A percentile compares a stretch with the other conserved stretches of the same genome.
Conservation (phyloP, 805 yeast genomes). For the Blastobotrys terrestris region DNA sequence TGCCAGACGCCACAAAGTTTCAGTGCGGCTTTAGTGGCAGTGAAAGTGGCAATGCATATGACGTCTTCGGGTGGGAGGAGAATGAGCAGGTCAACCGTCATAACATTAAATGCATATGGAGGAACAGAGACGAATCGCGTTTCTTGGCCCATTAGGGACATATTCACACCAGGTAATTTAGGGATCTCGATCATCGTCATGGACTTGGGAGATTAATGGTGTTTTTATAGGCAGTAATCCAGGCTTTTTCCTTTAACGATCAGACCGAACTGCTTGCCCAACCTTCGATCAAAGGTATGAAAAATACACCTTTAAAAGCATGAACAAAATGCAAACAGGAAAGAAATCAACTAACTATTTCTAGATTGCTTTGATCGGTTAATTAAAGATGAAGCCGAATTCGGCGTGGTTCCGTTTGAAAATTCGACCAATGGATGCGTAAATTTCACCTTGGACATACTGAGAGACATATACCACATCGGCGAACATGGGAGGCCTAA, state of each 20-base stretch:
- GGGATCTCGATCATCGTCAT: background rate
- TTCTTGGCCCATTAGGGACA: slow-evolving; percentile 86
- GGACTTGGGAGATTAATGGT: background rate
- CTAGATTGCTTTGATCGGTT: slow-evolving; percentile 57
- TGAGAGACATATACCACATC: slow-evolving; percentile 43
- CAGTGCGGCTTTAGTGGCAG: background rate
- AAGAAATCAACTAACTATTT: background rate
- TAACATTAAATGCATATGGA: background rate
- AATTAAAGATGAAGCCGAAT: slow-evolving; percentile 45
- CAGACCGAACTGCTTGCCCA: slow-evolving; percentile 7
- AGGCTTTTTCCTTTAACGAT: background rate
- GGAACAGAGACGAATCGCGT: slow-evolving; percentile 37
- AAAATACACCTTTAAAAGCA: background rate
- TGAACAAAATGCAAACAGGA: no score
- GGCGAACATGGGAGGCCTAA: slow-evolving; percentile 23
- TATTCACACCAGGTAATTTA: slow-evolving; percentile 74
- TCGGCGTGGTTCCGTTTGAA: slow-evolving; percentile 82
- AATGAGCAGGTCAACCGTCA: background rate
- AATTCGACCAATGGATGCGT: slow-evolving; percentile 96
- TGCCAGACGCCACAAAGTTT: no score
- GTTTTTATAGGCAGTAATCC: background rate
- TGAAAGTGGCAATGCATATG: background rate
- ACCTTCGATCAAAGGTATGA: background rate
- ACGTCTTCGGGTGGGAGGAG: background rate
- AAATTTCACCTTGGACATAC: slow-evolving; percentile 71